Conservation (phyloP, 768 basidiomycete species). For the Tricholoma furcatifolium region DNA sequence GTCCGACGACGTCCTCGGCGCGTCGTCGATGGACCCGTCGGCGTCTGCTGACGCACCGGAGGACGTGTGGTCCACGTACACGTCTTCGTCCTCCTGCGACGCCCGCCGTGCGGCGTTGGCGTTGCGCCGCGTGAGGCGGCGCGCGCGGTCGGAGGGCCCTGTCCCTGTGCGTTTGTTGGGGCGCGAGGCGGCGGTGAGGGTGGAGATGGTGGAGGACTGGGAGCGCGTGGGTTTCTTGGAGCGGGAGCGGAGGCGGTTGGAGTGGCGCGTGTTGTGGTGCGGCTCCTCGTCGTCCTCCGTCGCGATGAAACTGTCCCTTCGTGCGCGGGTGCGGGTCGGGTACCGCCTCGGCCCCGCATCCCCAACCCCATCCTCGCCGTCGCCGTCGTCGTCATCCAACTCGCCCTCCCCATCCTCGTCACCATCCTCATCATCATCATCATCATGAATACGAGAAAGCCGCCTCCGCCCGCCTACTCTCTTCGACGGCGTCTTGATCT, state of each 20-base stretch:
- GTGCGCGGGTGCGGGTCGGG: conserved; percentile 17
- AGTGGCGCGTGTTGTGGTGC: conserved; percentile 26
- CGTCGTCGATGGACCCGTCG: conserved; percentile 60
- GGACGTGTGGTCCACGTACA: conserved; percentile 46
- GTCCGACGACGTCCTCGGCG: conserved; percentile 43
- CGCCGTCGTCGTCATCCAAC: conserved; percentile 21
- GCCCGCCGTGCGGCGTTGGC: conserved; percentile 26
- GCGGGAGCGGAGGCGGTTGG: conserved; percentile 34
- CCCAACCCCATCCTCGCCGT: conserved; percentile 3
- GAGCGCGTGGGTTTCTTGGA: conserved; percentile 28
- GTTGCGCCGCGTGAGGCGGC: conserved; percentile 27
- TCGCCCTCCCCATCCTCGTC: too few species aligned
- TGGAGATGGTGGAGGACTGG: conserved; percentile 2
- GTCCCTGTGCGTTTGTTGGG: neutral
- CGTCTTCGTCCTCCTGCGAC: conserved; percentile 46
- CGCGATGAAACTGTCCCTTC: conserved; percentile 33
- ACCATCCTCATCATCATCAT: too few species aligned
- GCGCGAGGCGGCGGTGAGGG: conserved; percentile 2
- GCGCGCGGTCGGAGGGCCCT: conserved; percentile 25
- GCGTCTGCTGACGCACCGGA: conserved; percentile 51
- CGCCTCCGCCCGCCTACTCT: too few species aligned
- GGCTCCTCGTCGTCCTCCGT: conserved; percentile 46
- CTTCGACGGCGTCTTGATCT: conserved; percentile 23
- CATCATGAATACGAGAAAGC: too few species aligned
- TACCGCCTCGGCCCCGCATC: conserved; percentile 25